A percentile compares a stretch with the other conserved stretches of the same genome.
These are phyloP conservation scores for Adansonia madagascariensis DNA, from an alignment of 441 rosid genomes.

Conservation along the genomic window DNA sequence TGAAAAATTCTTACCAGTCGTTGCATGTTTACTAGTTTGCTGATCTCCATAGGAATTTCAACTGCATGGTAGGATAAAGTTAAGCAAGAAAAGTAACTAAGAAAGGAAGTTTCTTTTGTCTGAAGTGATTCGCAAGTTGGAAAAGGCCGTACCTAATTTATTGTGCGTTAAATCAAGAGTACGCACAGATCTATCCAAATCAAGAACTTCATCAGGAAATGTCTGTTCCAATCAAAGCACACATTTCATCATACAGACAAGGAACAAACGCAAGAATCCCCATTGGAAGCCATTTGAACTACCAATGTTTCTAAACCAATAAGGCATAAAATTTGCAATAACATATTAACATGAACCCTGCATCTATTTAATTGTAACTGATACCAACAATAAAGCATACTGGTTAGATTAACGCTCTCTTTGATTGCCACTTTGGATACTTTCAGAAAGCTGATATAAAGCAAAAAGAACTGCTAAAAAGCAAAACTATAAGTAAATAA, in stretches of 20 bases:
- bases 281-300: not conserved
- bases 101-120: not conserved
- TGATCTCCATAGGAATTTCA: slow-evolving; percentile 79
- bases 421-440: not conserved
- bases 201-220: slow-evolving; percentile 81
- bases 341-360: not conserved
- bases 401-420: not conserved
- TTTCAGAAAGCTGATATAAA: not conserved
- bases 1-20: slow-evolving; percentile 65
- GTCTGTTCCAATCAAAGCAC: slow-evolving; percentile 52
- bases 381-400: not conserved
- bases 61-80: slow-evolving; percentile 49
- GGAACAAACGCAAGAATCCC: slow-evolving; percentile 24
- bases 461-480: slow-evolving; percentile 9
- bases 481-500: not conserved
- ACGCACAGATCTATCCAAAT: slow-evolving; percentile 71
- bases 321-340: slow-evolving; percentile 5
- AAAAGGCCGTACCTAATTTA: slow-evolving; percentile 59
- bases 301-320: not conserved
- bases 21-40: slow-evolving; percentile 82
- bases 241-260: slow-evolving; percentile 20
- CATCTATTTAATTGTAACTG: not conserved
- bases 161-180: slow-evolving; percentile 89
- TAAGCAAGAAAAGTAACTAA: not conserved
- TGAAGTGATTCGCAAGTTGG: not conserved